Base-by-base conservation (phyloP, 768 basidiomycete species). In the Tricholoma flavovirens region DNA sequence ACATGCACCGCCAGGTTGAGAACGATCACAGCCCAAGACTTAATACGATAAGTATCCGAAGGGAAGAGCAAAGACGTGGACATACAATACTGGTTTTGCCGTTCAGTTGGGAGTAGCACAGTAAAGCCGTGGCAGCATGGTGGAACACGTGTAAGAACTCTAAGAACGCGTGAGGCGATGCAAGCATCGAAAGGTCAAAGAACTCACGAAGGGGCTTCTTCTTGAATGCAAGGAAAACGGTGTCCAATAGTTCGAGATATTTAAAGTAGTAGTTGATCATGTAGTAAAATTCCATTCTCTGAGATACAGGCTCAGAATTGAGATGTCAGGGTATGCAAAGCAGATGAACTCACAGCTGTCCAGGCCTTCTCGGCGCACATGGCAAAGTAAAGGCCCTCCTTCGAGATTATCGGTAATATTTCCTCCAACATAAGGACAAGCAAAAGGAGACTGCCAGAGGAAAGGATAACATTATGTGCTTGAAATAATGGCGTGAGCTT, bases 181-280 rank as follows among this genome's bases (percentile, higher is more conserved):
- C 35, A n/a, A 50, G 51, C 17, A 32, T 38, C 26, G 45, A 30
- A 19, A 29, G 30, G 40, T 54, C 38, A 26, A 43, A 19, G 5
- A 46, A 73, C 86, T 58, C 67, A 95, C 94, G 90, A 50, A 99
- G 79, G 14, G 93, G 93, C 73, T 98, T 98, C 82, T 98, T 99
- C 84, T 98, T 99, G 65, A 98, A 75, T 9, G 90, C 91, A 62
- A 99, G 84, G 81, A 98, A 99, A 62, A 98, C 83, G 12, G 97
- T 99, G 77, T 98, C 97, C 60, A 96, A 71, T 57, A 98, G 83
- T 74, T 99, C 97, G 60, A 97, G 75, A 72, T 98, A 98, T 71
- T 98, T 98, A 83, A 97, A 92, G 74, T 87, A 94, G 76, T 98
- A 99, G 78, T 99, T 99, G 78, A 98, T 79, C 80, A 98, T 93